A percentile compares a stretch with the other conserved stretches of the same genome.
phyloP scores from a whole-genome alignment of 2,329 filamentous ascomycete species.

The Magnaporthiopsis incrustans region DNA sequence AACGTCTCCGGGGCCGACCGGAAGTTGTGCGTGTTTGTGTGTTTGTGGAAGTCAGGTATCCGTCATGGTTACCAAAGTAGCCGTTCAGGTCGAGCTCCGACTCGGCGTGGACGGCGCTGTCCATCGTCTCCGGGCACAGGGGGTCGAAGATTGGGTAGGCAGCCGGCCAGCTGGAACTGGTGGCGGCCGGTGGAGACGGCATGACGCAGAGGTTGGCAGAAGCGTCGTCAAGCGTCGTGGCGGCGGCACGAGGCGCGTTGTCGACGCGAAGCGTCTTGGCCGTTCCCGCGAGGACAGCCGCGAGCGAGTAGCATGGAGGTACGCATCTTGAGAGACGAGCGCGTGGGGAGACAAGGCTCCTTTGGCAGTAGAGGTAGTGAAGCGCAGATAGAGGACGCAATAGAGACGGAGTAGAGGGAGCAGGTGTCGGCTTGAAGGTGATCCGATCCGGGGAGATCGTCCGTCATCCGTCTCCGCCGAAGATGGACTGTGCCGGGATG shows the following conservation, averaged over 20 bases:
- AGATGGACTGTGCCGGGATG: neutral
- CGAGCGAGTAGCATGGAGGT: neutral
- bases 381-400: neutral
- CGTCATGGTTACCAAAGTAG: neutral
- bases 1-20: neutral
- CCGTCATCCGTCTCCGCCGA: too few species aligned
- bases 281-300: neutral
- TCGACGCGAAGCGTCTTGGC: too few species aligned
- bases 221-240: too few species aligned
- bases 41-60: neutral
- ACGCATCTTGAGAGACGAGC: neutral
- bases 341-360: too few species aligned
- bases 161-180: neutral
- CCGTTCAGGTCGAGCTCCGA: neutral
- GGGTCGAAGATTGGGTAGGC: neutral
- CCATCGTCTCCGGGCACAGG: neutral
- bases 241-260: too few species aligned
- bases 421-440: neutral
- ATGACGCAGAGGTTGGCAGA: neutral
- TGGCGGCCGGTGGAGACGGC: too few species aligned
- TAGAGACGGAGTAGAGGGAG: neutral
- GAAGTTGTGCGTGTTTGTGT: too few species aligned
- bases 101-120: neutral
- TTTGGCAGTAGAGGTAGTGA: neutral
- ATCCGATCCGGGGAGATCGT: neutral